Evolutionary conservation across 1,284 basidiomycete species (phyloP).

Genomic region (Kwoniella shivajii): DNA sequence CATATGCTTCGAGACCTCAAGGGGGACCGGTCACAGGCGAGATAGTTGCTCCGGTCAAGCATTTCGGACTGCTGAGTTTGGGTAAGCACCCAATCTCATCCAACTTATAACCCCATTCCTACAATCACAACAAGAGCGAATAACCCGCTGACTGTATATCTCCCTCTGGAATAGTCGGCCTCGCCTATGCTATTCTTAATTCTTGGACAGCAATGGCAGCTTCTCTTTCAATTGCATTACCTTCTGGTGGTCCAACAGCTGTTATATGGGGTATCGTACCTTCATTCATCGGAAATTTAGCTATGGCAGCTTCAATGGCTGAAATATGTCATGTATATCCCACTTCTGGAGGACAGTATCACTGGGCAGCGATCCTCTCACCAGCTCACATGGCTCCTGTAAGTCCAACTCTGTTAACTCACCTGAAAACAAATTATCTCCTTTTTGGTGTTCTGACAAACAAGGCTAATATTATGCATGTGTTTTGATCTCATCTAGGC

Average conservation of each 20-base stretch:
- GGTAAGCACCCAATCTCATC: conserved; percentile 23
- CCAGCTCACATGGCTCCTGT: conserved; percentile 37
- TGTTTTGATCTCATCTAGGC: conserved; percentile 9
- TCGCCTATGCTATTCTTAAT: conserved; percentile 40
- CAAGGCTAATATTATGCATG: too few relatives aligned
- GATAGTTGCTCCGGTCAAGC: conserved; percentile 13
- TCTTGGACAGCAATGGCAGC: conserved; percentile 37
- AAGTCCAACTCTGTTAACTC: conserved; percentile 1
- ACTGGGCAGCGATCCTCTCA: conserved; percentile 49
- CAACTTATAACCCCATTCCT: too few relatives aligned
- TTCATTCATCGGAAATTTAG: conserved; percentile 45
- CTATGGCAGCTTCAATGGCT: conserved; percentile 48
- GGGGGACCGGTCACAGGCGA: neutral
- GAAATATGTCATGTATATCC: conserved; percentile 46
- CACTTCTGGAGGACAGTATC: conserved; percentile 53
- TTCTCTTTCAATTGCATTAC: conserved; percentile 33
- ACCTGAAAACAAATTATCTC: neutral
- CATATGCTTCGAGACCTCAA: conserved; percentile 16
- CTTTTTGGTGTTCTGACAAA: too few relatives aligned
- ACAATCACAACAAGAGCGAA: neutral
- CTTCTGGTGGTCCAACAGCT: conserved; percentile 49
- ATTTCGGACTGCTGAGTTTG: conserved; percentile 28
- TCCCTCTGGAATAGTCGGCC: conserved; percentile 21
- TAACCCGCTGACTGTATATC: neutral
- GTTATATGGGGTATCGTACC: conserved; percentile 53